A percentile compares a stretch with the other conserved stretches of the same genome.
Evolutionary conservation across 2,329 filamentous ascomycete genomes (phyloP).

Genomic region (Uncinocarpus reesii): DNA sequence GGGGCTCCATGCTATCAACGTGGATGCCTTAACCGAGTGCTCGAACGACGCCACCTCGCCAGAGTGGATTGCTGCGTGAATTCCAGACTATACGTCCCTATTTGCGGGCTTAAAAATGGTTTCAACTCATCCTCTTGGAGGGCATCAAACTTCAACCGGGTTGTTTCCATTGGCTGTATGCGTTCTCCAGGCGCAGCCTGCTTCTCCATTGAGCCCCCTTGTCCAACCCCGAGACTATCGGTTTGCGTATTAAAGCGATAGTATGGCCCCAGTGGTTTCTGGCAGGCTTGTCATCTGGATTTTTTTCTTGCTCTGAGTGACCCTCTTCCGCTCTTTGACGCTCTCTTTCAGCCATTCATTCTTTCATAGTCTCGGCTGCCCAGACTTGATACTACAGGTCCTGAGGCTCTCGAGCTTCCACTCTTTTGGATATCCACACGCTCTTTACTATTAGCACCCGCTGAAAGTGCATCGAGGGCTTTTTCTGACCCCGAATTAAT

Average conservation of each 20-base stretch:
- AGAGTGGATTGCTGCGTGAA: not conserved
- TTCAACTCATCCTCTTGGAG: not conserved
- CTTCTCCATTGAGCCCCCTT: not conserved
- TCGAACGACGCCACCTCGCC: not conserved
- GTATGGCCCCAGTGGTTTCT: not conserved
- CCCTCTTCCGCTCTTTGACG: conserved; percentile 12
- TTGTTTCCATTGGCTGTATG: not conserved
- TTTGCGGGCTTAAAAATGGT: not conserved
- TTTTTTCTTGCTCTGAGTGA: conserved; percentile 10
- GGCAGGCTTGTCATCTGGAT: conserved; percentile 3
- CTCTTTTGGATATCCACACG: conserved; percentile 15
- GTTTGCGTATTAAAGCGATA: not conserved
- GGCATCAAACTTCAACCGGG: not conserved
- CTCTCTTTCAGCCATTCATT: conserved; percentile 14
- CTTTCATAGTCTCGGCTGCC: conserved; percentile 1
- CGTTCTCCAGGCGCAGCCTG: not conserved
- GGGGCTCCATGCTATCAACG: not conserved
- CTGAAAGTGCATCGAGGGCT: not conserved
- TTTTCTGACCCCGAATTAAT: not conserved
- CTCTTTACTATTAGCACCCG: conserved; percentile 15
- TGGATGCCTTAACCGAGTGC: not conserved
- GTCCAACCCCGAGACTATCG: not conserved
- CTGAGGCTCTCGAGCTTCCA: conserved; percentile 14
- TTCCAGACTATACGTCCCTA: not conserved
- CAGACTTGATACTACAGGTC: not conserved